Percentiles rank a stretch among this genome's conserved stretches.
phyloP scores from a whole-genome alignment of 257 asterid species.

The Solanum pinnatisectum region DNA sequence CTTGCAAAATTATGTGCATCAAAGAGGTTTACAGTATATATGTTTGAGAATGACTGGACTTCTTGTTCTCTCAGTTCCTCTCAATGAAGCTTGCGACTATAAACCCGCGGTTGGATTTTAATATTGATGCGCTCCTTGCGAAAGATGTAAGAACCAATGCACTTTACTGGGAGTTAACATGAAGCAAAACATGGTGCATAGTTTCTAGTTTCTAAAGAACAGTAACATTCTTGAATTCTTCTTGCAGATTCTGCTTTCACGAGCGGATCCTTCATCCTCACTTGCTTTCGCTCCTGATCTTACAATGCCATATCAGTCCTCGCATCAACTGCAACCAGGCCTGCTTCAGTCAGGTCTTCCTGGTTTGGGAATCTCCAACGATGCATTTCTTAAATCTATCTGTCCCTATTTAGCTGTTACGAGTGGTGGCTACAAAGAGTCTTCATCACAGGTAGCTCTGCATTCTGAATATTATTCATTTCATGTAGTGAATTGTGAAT shows the following conservation, averaged over 20 bases:
- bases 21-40: background rate
- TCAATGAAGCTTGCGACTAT: constrained; percentile 98
- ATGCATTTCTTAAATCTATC: constrained; percentile 38
- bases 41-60: background rate
- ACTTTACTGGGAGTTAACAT: background rate
- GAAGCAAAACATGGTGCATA: background rate
- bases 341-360: constrained; percentile 38
- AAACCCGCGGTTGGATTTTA: constrained; percentile 61
- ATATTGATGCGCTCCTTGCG: constrained; percentile 58
- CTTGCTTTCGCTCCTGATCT: constrained; percentile 45
- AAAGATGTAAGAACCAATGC: constrained; percentile 59
- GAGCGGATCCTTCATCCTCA: constrained; percentile 46
- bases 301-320: constrained; percentile 33
- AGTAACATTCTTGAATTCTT: background rate
- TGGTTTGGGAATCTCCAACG: constrained; percentile 28
- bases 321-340: constrained; percentile 43
- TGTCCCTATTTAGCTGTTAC: constrained; percentile 25
- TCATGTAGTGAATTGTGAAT: background rate
- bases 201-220: background rate
- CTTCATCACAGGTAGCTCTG: background rate
- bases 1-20: background rate
- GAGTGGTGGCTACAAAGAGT: constrained; percentile 14
- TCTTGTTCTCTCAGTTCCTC: constrained; percentile 52
- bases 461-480: background rate
- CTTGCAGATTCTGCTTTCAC: constrained; percentile 43